Percentiles rank a stretch among this genome's conserved stretches.
Evolutionary conservation across 2,329 filamentous ascomycete genomes (phyloP).

Genomic region (Arachnomyces sp.): DNA sequence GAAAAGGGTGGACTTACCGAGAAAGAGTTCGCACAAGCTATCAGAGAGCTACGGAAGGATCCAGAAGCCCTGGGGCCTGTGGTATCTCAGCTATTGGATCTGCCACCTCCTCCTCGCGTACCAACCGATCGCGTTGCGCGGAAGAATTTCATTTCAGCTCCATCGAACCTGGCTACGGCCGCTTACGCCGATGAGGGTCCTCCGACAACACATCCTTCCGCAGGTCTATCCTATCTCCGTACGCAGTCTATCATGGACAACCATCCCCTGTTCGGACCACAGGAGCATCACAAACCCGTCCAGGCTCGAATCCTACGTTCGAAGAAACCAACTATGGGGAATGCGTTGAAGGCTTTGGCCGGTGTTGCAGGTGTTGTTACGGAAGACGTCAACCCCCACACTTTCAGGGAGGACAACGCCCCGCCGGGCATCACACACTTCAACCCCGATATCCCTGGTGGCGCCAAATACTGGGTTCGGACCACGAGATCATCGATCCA

Average conservation of each 20-base stretch:
- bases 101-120: slow-evolving; percentile 39
- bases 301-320: slow-evolving; percentile 50
- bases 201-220: slow-evolving; percentile 57
- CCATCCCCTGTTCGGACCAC: slow-evolving; percentile 54
- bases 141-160: slow-evolving; percentile 29
- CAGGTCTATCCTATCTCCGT: slow-evolving; percentile 54
- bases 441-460: slow-evolving; percentile 39
- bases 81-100: slow-evolving; percentile 49
- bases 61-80: slow-evolving; percentile 43
- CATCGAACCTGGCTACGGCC: slow-evolving; percentile 27
- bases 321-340: slow-evolving; percentile 29
- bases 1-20: slow-evolving; percentile 28
- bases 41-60: slow-evolving; percentile 37
- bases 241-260: slow-evolving; percentile 49
- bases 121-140: slow-evolving; percentile 26
- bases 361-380: slow-evolving; percentile 36
- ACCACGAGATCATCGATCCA: slow-evolving; percentile 40
- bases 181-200: slow-evolving; percentile 42
- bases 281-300: slow-evolving; percentile 43
- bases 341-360: slow-evolving; percentile 24
- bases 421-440: slow-evolving; percentile 36
- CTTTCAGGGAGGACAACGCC: slow-evolving; percentile 24
- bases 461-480: slow-evolving; percentile 45
- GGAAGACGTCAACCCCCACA: slow-evolving; percentile 30
- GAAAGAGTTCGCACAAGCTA: slow-evolving; percentile 38